Conservation (phyloP, 179 eudicot genomes). For the Camellia oleifera region DNA sequence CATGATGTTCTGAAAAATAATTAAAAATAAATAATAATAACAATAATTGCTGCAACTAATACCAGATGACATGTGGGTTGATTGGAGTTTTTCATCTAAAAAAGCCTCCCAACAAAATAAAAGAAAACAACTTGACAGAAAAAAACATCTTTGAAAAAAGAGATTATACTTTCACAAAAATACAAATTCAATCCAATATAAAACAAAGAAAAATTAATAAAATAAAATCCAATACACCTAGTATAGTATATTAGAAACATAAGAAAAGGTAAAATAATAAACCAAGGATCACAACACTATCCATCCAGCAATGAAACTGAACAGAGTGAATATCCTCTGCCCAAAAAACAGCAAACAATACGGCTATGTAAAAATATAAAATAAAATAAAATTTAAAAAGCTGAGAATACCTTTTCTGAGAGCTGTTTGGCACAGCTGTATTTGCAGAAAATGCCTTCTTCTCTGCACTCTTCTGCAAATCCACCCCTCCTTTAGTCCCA, state of each 20-base stretch:
- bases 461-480: conserved; percentile 33
- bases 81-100: too few species aligned
- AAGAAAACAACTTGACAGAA: background rate
- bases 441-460: conserved; percentile 57
- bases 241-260: background rate
- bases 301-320: conserved; percentile 3
- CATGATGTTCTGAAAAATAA: too few species aligned
- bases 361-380: background rate
- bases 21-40: too few species aligned
- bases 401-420: conserved; percentile 81
- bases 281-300: background rate
- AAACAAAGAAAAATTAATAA: too few species aligned
- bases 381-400: conserved; percentile 1
- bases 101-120: too few species aligned
- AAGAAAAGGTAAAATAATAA: background rate
- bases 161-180: background rate
- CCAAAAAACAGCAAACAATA: conserved; percentile 8
- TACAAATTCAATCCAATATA: background rate
- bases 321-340: conserved; percentile 54
- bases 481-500: conserved; percentile 36
- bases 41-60: too few species aligned
- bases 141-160: background rate
- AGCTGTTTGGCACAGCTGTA: conserved; percentile 61
- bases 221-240: too few species aligned
- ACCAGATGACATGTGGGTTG: too few species aligned